A percentile compares a stretch with the other conserved stretches of the same genome.
phyloP scores from a whole-genome alignment of 306 rosid genomes.

The Cucurbita ficifolia region DNA sequence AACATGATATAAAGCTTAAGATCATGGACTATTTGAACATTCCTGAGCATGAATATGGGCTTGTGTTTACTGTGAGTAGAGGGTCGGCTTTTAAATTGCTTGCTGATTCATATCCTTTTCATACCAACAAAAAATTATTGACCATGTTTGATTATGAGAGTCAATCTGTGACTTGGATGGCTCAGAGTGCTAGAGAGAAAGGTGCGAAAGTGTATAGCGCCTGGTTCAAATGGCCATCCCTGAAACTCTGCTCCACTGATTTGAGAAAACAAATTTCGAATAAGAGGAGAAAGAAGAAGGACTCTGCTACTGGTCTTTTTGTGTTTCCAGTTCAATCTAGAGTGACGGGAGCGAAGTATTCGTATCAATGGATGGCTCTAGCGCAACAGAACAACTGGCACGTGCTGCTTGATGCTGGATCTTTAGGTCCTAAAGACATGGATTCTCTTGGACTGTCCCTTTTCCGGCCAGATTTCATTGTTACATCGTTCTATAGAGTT shows the following conservation, averaged over 20 bases:
- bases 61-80: slow-evolving; percentile 90
- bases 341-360: slow-evolving; percentile 89
- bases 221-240: slow-evolving; percentile 96
- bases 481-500: slow-evolving; percentile 90
- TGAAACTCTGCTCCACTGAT: slow-evolving; percentile 87
- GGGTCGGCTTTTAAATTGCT: slow-evolving; percentile 82
- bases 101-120: slow-evolving; percentile 88
- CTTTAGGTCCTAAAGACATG: slow-evolving; percentile 97
- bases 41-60: slow-evolving; percentile 89
- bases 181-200: slow-evolving; percentile 76
- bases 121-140: slow-evolving; percentile 67
- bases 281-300: slow-evolving; percentile 87
- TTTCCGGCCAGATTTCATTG: slow-evolving; percentile 87
- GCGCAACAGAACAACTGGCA: slow-evolving; percentile 99
- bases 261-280: slow-evolving; percentile 76
- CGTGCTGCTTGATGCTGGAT: slow-evolving; percentile 90
- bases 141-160: slow-evolving; percentile 98
- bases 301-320: slow-evolving; percentile 75
- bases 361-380: slow-evolving; percentile 98
- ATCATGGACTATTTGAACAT: slow-evolving; percentile 91
- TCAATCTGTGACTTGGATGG: slow-evolving; percentile 93
- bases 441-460: slow-evolving; percentile 92
- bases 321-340: slow-evolving; percentile 95
- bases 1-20: slow-evolving; percentile 68
- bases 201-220: slow-evolving; percentile 86